Evolutionary conservation across 2,329 filamentous ascomycete species (phyloP), one percentile per base, ranked within the genome.

Genomic region (Cercospora nicotianae): DNA sequence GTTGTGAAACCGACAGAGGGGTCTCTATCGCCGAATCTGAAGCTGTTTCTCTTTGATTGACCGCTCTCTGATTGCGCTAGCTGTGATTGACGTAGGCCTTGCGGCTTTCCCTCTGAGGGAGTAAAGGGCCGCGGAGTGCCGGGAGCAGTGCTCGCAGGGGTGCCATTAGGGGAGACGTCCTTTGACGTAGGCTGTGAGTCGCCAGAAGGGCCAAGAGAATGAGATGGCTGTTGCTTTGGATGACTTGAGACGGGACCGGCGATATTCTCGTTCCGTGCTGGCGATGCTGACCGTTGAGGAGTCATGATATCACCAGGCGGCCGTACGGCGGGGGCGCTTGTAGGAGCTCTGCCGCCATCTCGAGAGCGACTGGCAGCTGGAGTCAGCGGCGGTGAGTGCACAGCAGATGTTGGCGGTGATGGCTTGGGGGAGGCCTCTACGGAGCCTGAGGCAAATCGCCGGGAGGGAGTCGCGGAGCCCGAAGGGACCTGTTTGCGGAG

Each of bases 381-480:
- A 12, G 94, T 97, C 63, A 98, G 85, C 51, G 93, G 93, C 72
- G 94, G 94, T 10, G 94, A 96, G 73, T 94, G 91, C 81, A 96
- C 87, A 66, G 90, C 87, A 67, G 89, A 88, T 55, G 87, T 82
- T 69, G 87, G 86, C 68, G 91, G 90, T 71, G 89, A 91, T 69
- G 86, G 85, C 73, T 85, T 87, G 67, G 83, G 83, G 63, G 89
- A 89, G 70, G 90, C 89, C 70, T 81, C 74, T 73, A 64, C 66
- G 16, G 74, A 77, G 36, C 76, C 76, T 39, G 81, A 81, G 6
- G 77, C 80, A 87, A 78, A 70, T 69, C 73, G 72, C 55, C 70
- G 75, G 7, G 68, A 68, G 26, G 77, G 80, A 33, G 80, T 80
- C 31, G 77, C 68, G 72, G 79, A 76, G 59, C 80, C 81, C 62